Conservation (phyloP, 129 eudicot genomes). For the Kitagawia praeruptora region DNA sequence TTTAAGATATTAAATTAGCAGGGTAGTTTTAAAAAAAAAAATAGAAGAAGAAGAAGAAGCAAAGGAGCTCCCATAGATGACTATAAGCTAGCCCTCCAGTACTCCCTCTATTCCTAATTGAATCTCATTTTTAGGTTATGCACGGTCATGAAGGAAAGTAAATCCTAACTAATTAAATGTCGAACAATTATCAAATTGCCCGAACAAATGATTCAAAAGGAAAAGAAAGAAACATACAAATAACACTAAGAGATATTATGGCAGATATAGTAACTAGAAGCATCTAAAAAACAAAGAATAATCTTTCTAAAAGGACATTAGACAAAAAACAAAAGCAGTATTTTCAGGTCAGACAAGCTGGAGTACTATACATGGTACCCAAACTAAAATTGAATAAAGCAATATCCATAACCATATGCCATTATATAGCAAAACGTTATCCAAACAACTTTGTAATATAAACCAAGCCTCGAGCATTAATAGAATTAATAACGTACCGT, state of each 20-base stretch:
- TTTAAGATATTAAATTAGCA: too few species aligned
- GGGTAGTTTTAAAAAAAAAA: too few species aligned
- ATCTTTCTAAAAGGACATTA: neutral
- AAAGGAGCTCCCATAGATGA: too few species aligned
- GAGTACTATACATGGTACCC: neutral
- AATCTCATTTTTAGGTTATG: neutral
- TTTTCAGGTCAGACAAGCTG: neutral
- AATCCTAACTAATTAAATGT: neutral
- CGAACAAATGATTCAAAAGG: neutral
- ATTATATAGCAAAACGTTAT: neutral
- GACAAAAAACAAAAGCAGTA: neutral
- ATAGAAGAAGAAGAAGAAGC: too few species aligned
- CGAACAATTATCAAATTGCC: neutral
- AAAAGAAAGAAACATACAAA: neutral
- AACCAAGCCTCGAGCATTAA: neutral
- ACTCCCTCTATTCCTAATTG: neutral
- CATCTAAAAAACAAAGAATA: neutral
- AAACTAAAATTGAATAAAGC: neutral
- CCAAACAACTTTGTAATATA: neutral
- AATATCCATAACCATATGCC: neutral
- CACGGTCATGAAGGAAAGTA: neutral
- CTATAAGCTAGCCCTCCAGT: too few species aligned
- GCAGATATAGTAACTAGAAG: neutral
- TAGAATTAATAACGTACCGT: slow-evolving; percentile 40
- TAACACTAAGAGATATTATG: neutral